Conservation (phyloP, 2,329 filamentous ascomycete genomes). For the Calonectria honghensis region DNA sequence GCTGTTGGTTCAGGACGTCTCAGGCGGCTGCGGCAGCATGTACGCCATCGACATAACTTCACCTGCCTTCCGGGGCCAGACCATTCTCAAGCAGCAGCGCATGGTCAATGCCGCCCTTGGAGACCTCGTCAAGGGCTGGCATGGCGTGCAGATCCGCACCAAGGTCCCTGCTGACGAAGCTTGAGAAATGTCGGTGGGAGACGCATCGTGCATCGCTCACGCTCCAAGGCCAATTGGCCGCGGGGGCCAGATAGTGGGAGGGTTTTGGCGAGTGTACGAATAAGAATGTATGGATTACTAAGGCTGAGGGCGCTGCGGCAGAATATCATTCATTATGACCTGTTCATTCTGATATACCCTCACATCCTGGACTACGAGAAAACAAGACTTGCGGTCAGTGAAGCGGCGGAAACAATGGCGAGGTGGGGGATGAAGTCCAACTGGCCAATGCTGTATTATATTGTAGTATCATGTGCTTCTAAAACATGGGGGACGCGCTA, state of each 20-base stretch:
- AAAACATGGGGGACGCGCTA: not conserved
- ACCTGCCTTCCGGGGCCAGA: constrained; percentile 80
- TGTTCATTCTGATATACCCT: not conserved
- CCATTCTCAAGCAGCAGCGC: constrained; percentile 87
- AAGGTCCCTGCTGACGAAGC: constrained; percentile 63
- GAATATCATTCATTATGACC: not conserved
- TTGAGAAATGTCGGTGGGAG: constrained; percentile 30
- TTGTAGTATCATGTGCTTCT: constrained; percentile 2
- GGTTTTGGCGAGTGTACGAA: not conserved
- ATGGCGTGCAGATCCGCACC: constrained; percentile 88
- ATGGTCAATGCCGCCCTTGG: constrained; percentile 85
- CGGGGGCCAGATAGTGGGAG: not conserved
- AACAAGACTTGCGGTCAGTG: not conserved
- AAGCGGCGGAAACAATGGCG: not conserved
- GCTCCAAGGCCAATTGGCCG: not conserved
- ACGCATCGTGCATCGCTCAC: constrained; percentile 7
- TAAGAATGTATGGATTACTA: constrained; percentile 11
- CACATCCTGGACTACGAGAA: not conserved
- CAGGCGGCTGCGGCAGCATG: constrained; percentile 90
- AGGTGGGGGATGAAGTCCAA: not conserved
- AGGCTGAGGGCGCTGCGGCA: not conserved
- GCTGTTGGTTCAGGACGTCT: constrained; percentile 84
- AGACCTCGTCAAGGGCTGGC: constrained; percentile 87
- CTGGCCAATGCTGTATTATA: constrained; percentile 1
- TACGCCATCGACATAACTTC: constrained; percentile 88